These are phyloP conservation scores for Ceratonia siliqua DNA, from an alignment of 306 rosid genomes.

Conservation along the genomic window DNA sequence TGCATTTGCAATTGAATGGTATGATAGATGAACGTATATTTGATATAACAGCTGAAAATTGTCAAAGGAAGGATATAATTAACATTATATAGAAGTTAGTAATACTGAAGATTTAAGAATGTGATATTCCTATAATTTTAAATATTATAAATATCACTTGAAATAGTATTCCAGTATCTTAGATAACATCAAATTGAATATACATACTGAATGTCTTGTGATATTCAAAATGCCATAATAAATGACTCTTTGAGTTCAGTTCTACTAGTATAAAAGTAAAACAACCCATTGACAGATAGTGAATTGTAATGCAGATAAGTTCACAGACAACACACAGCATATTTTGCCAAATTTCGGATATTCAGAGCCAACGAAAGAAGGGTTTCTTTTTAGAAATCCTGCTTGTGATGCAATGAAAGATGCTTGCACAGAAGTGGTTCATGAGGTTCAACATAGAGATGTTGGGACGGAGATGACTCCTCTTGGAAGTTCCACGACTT, in stretches of 20 bases:
- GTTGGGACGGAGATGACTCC: conserved; percentile 96
- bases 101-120: no score
- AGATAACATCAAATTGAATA: no score
- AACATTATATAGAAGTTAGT: no score
- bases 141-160: no score
- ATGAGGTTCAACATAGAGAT: conserved; percentile 69
- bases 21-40: no score
- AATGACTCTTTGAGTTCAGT: conserved; percentile 3
- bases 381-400: conserved; percentile 64
- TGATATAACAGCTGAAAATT: no score
- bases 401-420: conserved; percentile 3
- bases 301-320: conserved; percentile 73
- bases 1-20: conserved; percentile 17
- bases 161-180: no score
- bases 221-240: no score
- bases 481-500: conserved; percentile 90
- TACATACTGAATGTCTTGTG: no score
- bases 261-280: background rate
- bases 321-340: conserved; percentile 66
- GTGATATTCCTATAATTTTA: no score
- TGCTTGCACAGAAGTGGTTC: conserved; percentile 46
- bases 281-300: conserved; percentile 28
- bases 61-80: no score
- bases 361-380: conserved; percentile 65
- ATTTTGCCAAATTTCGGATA: conserved; percentile 56